Evolutionary conservation across 352 stramenopile genomes (phyloP).

Genomic region (Phytophthora cactorum): DNA sequence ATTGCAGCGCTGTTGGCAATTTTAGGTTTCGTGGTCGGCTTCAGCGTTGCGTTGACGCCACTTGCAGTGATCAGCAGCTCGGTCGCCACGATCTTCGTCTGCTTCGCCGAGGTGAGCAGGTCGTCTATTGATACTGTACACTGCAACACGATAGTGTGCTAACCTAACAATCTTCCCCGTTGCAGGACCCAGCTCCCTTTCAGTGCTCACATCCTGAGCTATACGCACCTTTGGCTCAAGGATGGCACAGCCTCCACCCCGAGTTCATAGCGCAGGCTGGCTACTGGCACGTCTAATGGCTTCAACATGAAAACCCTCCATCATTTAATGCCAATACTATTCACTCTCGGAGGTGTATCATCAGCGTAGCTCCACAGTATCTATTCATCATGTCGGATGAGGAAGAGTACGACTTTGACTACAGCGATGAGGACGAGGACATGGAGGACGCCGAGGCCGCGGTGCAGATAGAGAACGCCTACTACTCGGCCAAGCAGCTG

Average conservation of each 20-base stretch:
- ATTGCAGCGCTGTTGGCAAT: background rate
- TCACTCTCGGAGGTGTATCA: background rate
- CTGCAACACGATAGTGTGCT: background rate
- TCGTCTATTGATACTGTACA: background rate
- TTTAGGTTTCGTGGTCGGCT: conserved; percentile 7
- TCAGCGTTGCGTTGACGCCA: conserved; percentile 80
- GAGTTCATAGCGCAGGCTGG: conserved; percentile 63
- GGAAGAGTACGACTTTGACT: conserved; percentile 92
- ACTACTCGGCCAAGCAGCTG: conserved; percentile 92
- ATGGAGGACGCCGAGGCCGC: conserved; percentile 80
- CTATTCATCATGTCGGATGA: conserved; percentile 50
- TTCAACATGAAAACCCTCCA: background rate
- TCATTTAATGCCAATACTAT: background rate
- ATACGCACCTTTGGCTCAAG: conserved; percentile 68
- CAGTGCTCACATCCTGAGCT: conserved; percentile 71
- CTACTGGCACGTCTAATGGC: background rate
- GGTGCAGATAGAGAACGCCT: conserved; percentile 94
- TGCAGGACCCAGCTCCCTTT: conserved; percentile 66
- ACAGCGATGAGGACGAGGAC: conserved; percentile 92
- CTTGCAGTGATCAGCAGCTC: conserved; percentile 93
- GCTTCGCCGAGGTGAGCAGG: conserved; percentile 89
- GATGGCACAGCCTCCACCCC: conserved; percentile 81
- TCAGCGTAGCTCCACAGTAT: background rate
- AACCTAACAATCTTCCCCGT: background rate
- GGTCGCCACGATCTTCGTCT: conserved; percentile 95